Evolutionary conservation across 768 basidiomycete genomes (phyloP).

Genomic region (Agrocybe chaxingu): DNA sequence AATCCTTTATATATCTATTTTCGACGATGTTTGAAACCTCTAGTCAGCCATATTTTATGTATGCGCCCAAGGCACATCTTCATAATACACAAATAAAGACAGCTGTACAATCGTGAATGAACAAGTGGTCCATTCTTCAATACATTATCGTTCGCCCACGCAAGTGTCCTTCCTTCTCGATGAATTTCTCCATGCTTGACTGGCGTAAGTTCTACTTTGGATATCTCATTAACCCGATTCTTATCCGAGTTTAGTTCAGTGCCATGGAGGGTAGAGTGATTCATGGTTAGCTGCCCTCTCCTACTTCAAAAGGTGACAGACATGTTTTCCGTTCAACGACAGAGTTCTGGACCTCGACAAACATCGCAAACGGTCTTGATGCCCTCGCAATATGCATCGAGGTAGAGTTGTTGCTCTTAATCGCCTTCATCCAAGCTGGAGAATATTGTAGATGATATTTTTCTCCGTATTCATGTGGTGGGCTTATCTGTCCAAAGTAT

Average conservation of each 20-base stretch:
- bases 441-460: conserved; percentile 69
- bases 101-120: background rate
- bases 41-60: conserved; percentile 80
- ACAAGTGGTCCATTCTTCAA: conserved; percentile 84
- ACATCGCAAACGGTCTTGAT: conserved; percentile 81
- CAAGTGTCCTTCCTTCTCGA: conserved; percentile 20
- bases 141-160: conserved; percentile 69
- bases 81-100: background rate
- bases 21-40: background rate
- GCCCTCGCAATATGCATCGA: conserved; percentile 84
- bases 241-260: conserved; percentile 43
- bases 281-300: conserved; percentile 37
- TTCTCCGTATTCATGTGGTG: conserved; percentile 78
- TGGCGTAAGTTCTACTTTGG: conserved; percentile 64
- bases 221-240: too few relatives aligned
- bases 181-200: conserved; percentile 33
- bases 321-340: conserved; percentile 42
- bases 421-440: conserved; percentile 1
- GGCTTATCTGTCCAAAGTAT: conserved; percentile 76
- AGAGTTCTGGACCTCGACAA: conserved; percentile 78
- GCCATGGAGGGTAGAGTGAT: conserved; percentile 70
- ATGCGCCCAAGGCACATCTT: conserved; percentile 67
- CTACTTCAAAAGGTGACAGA: background rate
- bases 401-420: conserved; percentile 32
- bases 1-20: conserved; percentile 3